A percentile compares a stretch with the other conserved stretches of the same genome.
Evolutionary conservation across 2,329 filamentous ascomycete genomes (phyloP).

Genomic region (Aspergillus persii): DNA sequence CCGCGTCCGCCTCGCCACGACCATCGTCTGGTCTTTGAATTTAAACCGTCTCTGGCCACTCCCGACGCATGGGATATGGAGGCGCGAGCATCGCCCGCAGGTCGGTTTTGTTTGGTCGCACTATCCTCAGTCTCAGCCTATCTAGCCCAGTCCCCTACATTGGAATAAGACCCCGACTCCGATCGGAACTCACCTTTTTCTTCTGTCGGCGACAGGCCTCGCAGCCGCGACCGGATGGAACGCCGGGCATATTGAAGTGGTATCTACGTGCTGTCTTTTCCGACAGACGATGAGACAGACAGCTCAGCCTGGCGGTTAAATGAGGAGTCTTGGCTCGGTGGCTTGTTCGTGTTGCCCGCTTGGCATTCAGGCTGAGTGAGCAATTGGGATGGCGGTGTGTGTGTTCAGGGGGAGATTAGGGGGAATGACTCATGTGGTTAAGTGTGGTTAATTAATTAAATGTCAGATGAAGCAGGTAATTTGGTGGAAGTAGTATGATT

Average conservation of each 20-base stretch:
- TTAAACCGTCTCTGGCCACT: constrained; percentile 24
- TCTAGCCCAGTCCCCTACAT: not conserved
- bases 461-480: too few relatives aligned
- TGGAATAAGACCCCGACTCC: too few relatives aligned
- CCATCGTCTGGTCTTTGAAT: constrained; percentile 18
- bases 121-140: constrained; percentile 6
- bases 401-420: too few relatives aligned
- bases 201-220: constrained; percentile 22
- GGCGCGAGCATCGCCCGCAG: constrained; percentile 23
- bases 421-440: too few relatives aligned
- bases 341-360: not conserved
- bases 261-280: too few relatives aligned
- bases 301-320: too few relatives aligned
- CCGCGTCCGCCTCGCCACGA: not conserved
- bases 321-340: not conserved
- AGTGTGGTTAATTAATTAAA: too few relatives aligned
- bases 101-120: constrained; percentile 26
- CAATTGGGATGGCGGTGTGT: too few relatives aligned
- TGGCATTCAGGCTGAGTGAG: not conserved
- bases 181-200: constrained; percentile 18
- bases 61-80: constrained; percentile 22
- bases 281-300: too few relatives aligned
- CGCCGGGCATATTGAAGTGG: constrained; percentile 18
- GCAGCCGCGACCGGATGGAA: constrained; percentile 25
- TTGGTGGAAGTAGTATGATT: too few relatives aligned